These are phyloP conservation scores for Laburnicola sp. DNA, from an alignment of 2,329 filamentous ascomycete genomes.

Conservation along the genomic window DNA sequence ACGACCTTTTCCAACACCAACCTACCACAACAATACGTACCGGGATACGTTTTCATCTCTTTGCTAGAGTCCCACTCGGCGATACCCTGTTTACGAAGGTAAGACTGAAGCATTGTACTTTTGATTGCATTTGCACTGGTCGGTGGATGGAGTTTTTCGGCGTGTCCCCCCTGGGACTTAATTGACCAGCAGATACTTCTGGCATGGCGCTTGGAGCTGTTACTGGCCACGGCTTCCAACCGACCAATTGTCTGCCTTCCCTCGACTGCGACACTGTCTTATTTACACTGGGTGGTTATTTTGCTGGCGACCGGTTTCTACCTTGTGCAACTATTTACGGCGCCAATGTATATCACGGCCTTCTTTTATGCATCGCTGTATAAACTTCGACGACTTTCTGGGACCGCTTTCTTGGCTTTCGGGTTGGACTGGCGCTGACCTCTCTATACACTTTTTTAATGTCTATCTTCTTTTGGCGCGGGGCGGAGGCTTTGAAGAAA, in stretches of 20 bases:
- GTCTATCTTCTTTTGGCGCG: too few species aligned
- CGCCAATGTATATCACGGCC: slow-evolving; percentile 24
- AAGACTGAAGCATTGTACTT: slow-evolving; percentile 21
- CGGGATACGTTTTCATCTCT: too few species aligned
- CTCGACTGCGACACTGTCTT: slow-evolving; percentile 1
- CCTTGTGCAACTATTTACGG: slow-evolving; percentile 15
- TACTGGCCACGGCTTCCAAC: slow-evolving; percentile 4
- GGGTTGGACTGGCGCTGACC: slow-evolving; percentile 15
- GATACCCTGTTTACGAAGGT: slow-evolving; percentile 10
- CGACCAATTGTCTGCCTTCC: slow-evolving; percentile 4
- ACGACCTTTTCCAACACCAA: slow-evolving; percentile 26
- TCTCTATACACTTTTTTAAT: too few species aligned
- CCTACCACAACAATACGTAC: slow-evolving; percentile 32
- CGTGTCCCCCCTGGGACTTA: slow-evolving; percentile 21
- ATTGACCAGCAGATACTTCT: slow-evolving; percentile 15
- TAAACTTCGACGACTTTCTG: slow-evolving; percentile 12
- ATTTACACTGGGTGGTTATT: slow-evolving; percentile 4
- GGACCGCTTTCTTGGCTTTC: slow-evolving; percentile 6
- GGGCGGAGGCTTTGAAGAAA: too few species aligned
- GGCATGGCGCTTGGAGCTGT: slow-evolving; percentile 3
- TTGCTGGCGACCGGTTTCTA: slow-evolving; percentile 11
- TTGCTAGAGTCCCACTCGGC: not conserved
- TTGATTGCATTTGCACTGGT: slow-evolving; percentile 29
- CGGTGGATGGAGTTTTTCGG: slow-evolving; percentile 19
- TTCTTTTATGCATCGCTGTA: slow-evolving; percentile 22